Conservation (phyloP, 177 flowering plant species). For the Vitis hybrid region DNA sequence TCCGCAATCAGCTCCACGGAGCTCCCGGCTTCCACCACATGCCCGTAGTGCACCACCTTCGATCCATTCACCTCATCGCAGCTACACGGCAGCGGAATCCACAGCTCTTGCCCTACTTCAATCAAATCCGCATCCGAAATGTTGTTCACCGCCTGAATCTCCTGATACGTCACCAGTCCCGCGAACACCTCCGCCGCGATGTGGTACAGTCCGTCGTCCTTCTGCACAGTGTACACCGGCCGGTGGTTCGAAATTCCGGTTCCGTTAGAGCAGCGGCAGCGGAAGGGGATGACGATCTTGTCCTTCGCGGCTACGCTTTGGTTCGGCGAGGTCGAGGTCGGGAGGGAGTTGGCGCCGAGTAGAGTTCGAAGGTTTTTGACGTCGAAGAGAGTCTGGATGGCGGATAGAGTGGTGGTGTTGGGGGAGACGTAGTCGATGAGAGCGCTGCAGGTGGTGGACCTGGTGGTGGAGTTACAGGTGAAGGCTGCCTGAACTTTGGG, state of each 20-base stretch:
- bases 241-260: conserved; percentile 46
- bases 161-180: conserved; percentile 35
- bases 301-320: conserved; percentile 16
- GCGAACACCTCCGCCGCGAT: conserved; percentile 54
- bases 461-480: conserved; percentile 32
- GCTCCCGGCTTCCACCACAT: conserved; percentile 56
- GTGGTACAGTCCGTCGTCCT: conserved; percentile 45
- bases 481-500: conserved; percentile 22
- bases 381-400: conserved; percentile 40
- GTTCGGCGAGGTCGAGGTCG: conserved; percentile 32
- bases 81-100: conserved; percentile 90
- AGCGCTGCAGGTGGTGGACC: conserved; percentile 44
- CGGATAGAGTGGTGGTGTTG: conserved; percentile 54
- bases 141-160: conserved; percentile 48
- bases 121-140: conserved; percentile 38
- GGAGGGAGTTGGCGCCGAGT: conserved; percentile 62
- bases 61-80: conserved; percentile 63
- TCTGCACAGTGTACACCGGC: conserved; percentile 58
- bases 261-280: conserved; percentile 63
- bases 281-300: conserved; percentile 58
- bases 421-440: conserved; percentile 55
- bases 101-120: conserved; percentile 44
- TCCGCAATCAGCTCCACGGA: conserved; percentile 51
- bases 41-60: conserved; percentile 70
- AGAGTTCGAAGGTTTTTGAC: conserved; percentile 38